These are phyloP conservation scores for Murraya koenigii DNA, from an alignment of 345 rosid genomes.

Conservation along the genomic window DNA sequence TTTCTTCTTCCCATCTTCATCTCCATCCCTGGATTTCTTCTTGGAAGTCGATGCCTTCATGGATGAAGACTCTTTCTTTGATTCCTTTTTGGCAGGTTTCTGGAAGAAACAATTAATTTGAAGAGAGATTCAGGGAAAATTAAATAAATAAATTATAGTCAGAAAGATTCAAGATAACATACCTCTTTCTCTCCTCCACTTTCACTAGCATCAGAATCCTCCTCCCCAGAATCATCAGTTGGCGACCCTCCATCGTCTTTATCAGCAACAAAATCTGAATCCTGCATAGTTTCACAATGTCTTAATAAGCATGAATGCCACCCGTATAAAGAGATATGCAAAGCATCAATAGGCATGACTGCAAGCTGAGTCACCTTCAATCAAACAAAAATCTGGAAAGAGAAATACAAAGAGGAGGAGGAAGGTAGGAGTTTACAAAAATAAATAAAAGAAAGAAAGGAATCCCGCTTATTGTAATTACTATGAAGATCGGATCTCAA, in stretches of 20 bases:
- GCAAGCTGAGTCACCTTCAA: background rate
- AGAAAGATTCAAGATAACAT: constrained; percentile 20
- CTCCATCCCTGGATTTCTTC: constrained; percentile 64
- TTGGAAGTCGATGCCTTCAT: constrained; percentile 53
- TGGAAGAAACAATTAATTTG: constrained; percentile 26
- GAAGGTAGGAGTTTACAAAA: background rate
- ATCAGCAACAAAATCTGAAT: constrained; percentile 81
- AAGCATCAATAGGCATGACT: background rate
- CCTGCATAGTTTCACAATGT: constrained; percentile 45
- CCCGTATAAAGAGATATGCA: background rate
- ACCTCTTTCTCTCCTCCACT: constrained; percentile 82
- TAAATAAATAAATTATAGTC: background rate
- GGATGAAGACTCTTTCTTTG: constrained; percentile 59
- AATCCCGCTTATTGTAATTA: background rate
- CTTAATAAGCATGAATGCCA: background rate
- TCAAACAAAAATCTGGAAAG: background rate
- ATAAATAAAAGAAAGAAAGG: background rate
- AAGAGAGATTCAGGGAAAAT: constrained; percentile 11
- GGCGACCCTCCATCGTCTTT: constrained; percentile 94
- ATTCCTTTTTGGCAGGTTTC: constrained; percentile 74
- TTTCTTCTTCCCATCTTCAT: constrained; percentile 76
- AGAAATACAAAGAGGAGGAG: background rate
- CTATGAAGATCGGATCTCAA: background rate
- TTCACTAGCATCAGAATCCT: constrained; percentile 62
- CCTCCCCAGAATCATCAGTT: constrained; percentile 95